Evolutionary conservation across 1,139 yeast species (phyloP).

Genomic region (Yamadazyma sp.): DNA sequence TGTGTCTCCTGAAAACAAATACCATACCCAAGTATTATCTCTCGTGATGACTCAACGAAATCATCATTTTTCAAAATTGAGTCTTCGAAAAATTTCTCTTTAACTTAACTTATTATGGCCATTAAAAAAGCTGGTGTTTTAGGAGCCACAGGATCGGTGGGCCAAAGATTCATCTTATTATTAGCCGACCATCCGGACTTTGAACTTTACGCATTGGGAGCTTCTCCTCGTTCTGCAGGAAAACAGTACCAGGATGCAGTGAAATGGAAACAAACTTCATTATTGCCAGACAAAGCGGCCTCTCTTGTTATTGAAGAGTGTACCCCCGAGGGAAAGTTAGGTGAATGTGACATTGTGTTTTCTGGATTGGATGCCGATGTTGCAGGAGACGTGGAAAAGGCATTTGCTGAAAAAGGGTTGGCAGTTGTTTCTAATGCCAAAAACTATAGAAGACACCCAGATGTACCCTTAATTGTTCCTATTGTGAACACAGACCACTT

Average conservation of each 20-base stretch:
- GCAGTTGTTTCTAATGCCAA: slow-evolving; percentile 92
- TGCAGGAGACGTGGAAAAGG: slow-evolving; percentile 91
- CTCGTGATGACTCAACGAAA: slow-evolving; percentile 1
- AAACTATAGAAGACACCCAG: slow-evolving; percentile 84
- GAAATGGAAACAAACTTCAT: slow-evolving; percentile 90
- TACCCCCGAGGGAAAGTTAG: slow-evolving; percentile 64
- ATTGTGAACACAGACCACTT: slow-evolving; percentile 94
- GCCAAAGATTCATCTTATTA: slow-evolving; percentile 89
- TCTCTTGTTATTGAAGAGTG: slow-evolving; percentile 74
- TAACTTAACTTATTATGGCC: slow-evolving; percentile 2
- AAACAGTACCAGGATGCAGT: slow-evolving; percentile 81
- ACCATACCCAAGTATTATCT: too few relatives aligned
- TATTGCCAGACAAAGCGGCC: slow-evolving; percentile 70
- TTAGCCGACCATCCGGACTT: slow-evolving; percentile 88
- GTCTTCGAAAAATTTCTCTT: neutral
- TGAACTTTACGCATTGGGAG: slow-evolving; percentile 83
- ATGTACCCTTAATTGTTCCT: slow-evolving; percentile 93
- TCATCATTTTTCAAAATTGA: neutral
- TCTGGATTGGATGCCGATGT: slow-evolving; percentile 92
- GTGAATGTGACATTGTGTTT: slow-evolving; percentile 90
- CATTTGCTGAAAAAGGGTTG: slow-evolving; percentile 76
- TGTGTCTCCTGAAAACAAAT: neutral
- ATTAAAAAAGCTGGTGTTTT: slow-evolving; percentile 75
- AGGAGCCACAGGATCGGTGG: slow-evolving; percentile 98
- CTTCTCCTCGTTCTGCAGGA: slow-evolving; percentile 93